Percentiles rank a stretch among this genome's conserved stretches.
These are phyloP conservation scores for Podospora pseudocomata DNA, from an alignment of 495 filamentous ascomycete species.

Conservation along the genomic window DNA sequence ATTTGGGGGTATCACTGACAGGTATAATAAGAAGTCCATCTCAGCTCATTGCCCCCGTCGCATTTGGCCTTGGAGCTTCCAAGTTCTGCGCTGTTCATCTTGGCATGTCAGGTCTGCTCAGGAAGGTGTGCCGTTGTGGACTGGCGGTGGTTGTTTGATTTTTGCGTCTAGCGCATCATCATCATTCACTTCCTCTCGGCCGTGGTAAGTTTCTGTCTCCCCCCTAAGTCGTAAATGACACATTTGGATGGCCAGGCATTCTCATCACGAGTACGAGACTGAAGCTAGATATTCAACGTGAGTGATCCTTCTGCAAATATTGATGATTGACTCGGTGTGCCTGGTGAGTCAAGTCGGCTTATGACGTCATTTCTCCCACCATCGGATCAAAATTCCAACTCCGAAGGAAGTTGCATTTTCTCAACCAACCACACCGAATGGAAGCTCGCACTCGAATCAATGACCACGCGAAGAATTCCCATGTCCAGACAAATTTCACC, in stretches of 20 bases:
- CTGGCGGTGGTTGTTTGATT: too few species aligned
- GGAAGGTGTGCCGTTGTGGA: too few species aligned
- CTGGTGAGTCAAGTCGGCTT: neutral
- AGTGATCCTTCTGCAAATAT: neutral
- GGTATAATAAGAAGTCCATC: neutral
- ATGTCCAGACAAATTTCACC: neutral
- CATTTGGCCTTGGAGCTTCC: neutral
- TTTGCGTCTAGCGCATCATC: too few species aligned
- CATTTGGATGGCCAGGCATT: too few species aligned
- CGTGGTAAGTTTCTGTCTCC: too few species aligned
- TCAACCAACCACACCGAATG: slow-evolving; percentile 1
- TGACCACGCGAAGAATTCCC: neutral
- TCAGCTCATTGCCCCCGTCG: neutral
- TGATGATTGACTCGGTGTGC: neutral
- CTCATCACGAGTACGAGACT: too few species aligned
- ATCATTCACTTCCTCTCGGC: too few species aligned
- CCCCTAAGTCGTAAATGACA: too few species aligned
- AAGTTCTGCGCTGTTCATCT: neutral
- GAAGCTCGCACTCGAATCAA: neutral
- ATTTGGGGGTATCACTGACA: neutral
- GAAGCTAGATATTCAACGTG: too few species aligned
- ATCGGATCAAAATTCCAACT: neutral
- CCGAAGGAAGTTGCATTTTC: neutral
- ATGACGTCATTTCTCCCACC: neutral
- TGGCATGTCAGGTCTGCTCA: too few species aligned